These are phyloP conservation scores for Dendryphion nanum DNA, from an alignment of 2,329 filamentous ascomycete genomes.

Conservation along the genomic window DNA sequence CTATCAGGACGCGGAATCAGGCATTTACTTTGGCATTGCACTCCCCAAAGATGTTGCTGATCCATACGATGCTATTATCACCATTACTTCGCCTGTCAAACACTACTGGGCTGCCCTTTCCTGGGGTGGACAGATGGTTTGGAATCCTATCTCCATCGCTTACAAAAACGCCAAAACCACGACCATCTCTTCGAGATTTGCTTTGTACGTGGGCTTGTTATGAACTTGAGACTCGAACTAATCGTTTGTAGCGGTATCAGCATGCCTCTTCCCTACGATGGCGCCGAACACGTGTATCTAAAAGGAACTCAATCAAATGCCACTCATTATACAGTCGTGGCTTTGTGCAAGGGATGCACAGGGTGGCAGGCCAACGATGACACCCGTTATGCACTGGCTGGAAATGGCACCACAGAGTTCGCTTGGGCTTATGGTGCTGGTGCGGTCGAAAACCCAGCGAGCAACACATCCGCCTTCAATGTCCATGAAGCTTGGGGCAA, in stretches of 20 bases:
- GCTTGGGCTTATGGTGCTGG: conserved; percentile 31
- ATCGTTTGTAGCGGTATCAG: conserved; percentile 17
- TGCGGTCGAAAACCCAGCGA: conserved; percentile 25
- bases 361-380: conserved; percentile 30
- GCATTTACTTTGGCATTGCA: conserved; percentile 30
- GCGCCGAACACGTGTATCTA: conserved; percentile 24
- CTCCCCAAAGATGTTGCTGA: conserved; percentile 27
- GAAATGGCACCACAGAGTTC: conserved; percentile 26
- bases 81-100: conserved; percentile 24
- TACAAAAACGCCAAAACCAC: conserved; percentile 29
- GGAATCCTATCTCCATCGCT: conserved; percentile 31
- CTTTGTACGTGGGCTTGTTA: conserved; percentile 22
- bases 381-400: conserved; percentile 22
- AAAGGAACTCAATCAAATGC: conserved; percentile 29
- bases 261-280: conserved; percentile 26
- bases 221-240: background rate
- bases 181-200: conserved; percentile 29
- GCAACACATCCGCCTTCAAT: conserved; percentile 32
- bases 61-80: conserved; percentile 32
- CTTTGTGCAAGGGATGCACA: conserved; percentile 30
- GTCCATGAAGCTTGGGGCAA: conserved; percentile 29
- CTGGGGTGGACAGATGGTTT: conserved; percentile 35
- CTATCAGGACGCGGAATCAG: conserved; percentile 27
- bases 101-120: conserved; percentile 30
- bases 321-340: conserved; percentile 34